A percentile compares a stretch with the other conserved stretches of the same genome.
Evolutionary conservation across 139 green algal genomes (phyloP).

Genomic region (Chlamydomonas sp.): DNA sequence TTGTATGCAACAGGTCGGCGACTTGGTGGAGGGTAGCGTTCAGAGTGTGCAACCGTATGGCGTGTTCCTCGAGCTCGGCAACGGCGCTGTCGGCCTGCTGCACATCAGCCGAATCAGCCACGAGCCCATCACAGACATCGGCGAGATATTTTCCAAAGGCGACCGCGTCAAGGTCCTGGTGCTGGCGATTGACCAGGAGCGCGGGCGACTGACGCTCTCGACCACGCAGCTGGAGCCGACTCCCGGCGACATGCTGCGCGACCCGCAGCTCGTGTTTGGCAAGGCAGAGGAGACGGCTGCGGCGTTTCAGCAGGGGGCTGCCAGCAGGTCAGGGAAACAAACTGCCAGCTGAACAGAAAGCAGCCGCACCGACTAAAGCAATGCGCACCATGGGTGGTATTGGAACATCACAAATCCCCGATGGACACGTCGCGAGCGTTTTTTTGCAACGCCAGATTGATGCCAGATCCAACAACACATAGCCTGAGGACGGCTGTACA

Average conservation of each 20-base stretch:
- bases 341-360: no score
- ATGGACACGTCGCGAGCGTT: no score
- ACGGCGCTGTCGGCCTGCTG: conserved; percentile 80
- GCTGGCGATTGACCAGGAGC: background rate
- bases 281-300: background rate
- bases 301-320: no score
- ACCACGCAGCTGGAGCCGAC: background rate
- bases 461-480: no score
- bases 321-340: no score
- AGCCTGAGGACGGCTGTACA: no score
- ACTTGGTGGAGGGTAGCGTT: conserved; percentile 89
- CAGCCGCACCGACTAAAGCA: no score
- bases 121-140: conserved; percentile 81
- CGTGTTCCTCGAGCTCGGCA: conserved; percentile 91
- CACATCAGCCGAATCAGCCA: conserved; percentile 96
- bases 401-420: no score
- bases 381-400: no score
- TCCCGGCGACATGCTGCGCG: background rate
- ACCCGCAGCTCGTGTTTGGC: background rate
- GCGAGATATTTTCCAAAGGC: conserved; percentile 61
- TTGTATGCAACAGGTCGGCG: conserved; percentile 45
- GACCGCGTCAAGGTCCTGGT: conserved; percentile 83
- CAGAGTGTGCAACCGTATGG: conserved; percentile 89
- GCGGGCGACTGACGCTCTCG: background rate
- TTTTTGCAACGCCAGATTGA: no score